Evolutionary conservation across 1,139 yeast genomes (phyloP).

Genomic region (Yamadazyma epiphylla): DNA sequence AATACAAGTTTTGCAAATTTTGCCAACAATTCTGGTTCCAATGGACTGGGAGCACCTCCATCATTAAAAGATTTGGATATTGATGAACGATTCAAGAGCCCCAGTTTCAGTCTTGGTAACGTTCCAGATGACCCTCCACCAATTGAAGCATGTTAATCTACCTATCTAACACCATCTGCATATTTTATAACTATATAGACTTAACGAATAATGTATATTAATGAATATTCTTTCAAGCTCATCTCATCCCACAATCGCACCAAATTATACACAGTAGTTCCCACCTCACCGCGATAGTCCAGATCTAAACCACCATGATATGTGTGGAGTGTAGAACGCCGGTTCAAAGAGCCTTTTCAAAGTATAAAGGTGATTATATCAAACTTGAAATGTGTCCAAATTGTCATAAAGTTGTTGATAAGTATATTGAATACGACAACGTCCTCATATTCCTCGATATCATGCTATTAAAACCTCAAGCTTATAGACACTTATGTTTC

Average conservation of each 20-base stretch:
- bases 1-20: neutral
- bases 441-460: conserved; percentile 82
- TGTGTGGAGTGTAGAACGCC: conserved; percentile 83
- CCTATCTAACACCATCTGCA: neutral
- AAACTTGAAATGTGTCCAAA: conserved; percentile 72
- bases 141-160: conserved; percentile 11
- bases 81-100: conserved; percentile 47
- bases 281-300: too few species aligned
- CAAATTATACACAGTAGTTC: too few species aligned
- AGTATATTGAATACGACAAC: conserved; percentile 86
- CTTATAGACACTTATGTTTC: conserved; percentile 84
- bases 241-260: too few species aligned
- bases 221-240: neutral
- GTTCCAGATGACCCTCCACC: conserved; percentile 88
- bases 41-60: neutral
- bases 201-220: conserved; percentile 3
- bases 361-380: conserved; percentile 75
- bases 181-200: neutral
- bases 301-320: conserved; percentile 47
- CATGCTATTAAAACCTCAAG: conserved; percentile 78
- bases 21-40: conserved; percentile 1
- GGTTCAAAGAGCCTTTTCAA: conserved; percentile 62
- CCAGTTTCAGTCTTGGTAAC: conserved; percentile 54
- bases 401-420: conserved; percentile 79
- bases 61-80: conserved; percentile 36